These are phyloP conservation scores for Medicago ruthenica DNA, from an alignment of 306 rosid species.

Conservation along the genomic window DNA sequence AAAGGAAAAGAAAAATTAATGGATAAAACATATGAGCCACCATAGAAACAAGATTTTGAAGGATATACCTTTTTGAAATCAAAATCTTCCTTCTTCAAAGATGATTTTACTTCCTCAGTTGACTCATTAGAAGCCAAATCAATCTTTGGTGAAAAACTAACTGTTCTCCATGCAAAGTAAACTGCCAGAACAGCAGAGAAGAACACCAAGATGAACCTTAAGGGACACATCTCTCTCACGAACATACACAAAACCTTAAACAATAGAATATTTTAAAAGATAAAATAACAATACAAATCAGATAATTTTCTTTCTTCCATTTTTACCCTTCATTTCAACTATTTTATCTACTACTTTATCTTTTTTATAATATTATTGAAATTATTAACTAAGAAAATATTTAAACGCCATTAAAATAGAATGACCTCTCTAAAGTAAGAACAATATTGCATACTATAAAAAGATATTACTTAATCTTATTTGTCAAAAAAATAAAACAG, in stretches of 20 bases:
- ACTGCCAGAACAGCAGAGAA: slow-evolving; percentile 76
- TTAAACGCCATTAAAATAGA: no score
- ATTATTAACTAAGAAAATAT: no score
- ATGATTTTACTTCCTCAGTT: slow-evolving; percentile 31
- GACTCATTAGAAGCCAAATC: slow-evolving; percentile 35
- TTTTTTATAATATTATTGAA: no score
- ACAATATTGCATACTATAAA: no score
- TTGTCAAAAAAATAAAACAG: no score
- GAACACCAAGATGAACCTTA: slow-evolving; percentile 77
- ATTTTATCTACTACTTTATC: no score
- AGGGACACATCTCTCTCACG: slow-evolving; percentile 63
- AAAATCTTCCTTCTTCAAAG: slow-evolving; percentile 32
- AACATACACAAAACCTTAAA: slow-evolving; percentile 8
- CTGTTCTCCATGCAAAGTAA: slow-evolving; percentile 73
- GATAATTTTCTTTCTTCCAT: no score
- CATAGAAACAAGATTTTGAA: neutral
- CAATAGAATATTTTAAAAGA: no score
- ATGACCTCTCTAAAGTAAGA: no score
- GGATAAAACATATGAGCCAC: neutral
- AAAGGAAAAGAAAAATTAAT: neutral
- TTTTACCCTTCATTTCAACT: no score
- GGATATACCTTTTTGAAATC: slow-evolving; percentile 46
- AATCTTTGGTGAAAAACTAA: slow-evolving; percentile 49
- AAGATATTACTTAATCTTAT: no score
- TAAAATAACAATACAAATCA: no score